Base-by-base conservation (phyloP, 2,329 filamentous ascomycete genomes). In the Conoideocrella luteorostrata region DNA sequence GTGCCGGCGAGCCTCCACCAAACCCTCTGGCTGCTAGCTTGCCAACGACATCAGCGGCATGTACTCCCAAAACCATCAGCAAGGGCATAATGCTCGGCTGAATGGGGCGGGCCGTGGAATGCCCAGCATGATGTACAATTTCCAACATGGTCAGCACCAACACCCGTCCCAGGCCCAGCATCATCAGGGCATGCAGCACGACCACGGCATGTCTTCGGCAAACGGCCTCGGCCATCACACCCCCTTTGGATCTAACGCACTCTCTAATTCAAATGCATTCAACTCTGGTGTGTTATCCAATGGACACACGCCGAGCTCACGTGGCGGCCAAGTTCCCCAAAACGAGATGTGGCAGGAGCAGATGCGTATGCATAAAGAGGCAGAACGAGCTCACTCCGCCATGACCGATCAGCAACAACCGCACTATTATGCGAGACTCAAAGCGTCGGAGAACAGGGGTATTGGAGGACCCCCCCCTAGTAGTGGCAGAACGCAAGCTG, bases 291-390 rank as follows among this genome's bases (percentile, higher is more conserved):
- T 62, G 47, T 62, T 82, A 24, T 75, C 78, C 43, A 82, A 82
- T 55, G 78, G 78, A 28, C 76, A 80, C 44, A 57, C 67, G 6
- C 60, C 65, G 13, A 68, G 66, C 39, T 63, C 71, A 15, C 67
- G 78, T 39, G 68, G 65, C 24, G 69, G 67, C 4, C 77, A 78
- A 50, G 64, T 65, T 21, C 75, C 75, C 44, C 72, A 69, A 44
- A 80, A 68, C 50, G 80, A 83, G 54, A 86, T 95, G 64, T 97
- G 90, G 90, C 82, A 84, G 51, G 84, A 93, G 59, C 93, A 98
- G 67, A 67, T 95, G 51, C 82, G 86, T 49, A 69, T 90, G 56
- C 84, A 83, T 50, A 86, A 90, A 52, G 85, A 88, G 50, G 80
- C 87, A 56, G 87, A 77, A 70, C 81, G 71, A 69, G 81, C 72